Evolutionary conservation across 2,329 filamentous ascomycete species (phyloP), one percentile per base, ranked within the genome.

Genomic region (Colletotrichum sp.): DNA sequence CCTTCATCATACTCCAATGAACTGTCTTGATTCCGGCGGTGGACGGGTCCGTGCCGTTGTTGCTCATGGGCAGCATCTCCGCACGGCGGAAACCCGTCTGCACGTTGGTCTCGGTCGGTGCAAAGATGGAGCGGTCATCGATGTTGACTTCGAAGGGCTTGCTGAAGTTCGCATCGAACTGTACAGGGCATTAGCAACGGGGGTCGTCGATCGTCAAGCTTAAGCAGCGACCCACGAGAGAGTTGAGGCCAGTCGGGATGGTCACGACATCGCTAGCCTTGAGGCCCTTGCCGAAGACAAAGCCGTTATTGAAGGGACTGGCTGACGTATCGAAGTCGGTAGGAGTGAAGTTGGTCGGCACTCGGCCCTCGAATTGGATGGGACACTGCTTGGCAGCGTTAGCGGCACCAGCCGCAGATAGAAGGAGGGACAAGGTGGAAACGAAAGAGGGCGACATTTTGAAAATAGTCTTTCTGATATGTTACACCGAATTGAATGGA

Each of bases 41-140:
- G n/a, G 88, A 89, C 12, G 83, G 78, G 67, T 91, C 90, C 43
- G 87, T 87, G 68, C 89, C 85, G 18, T 82, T 84, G 84, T 89
- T 88, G 84, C 87, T 84, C 77, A 85, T 82, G 7, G 88, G 85
- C 67, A 91, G 86, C 68, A 92, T 86, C 72, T 92, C 91, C 1
- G 90, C 89, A 75, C 92, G 90, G 43, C 92, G 88, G 84, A 93
- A 93, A 18, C 91, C 91, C 2, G 83, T 84, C 81, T 93, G 91
- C 65, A 86, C 81, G 78, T 88, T 87, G 78, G 85, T 81, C 13
- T 84, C 79, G 78, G 83, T 85, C 26, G 87, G 87, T 16, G 85
- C 84, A 82, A 93, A 93, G 82, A 93, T 92, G 78, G 90, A 92
- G 69, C 87, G 78, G 80, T 93, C 91, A 73, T 82, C 87, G 80